phyloP scores from a whole-genome alignment of 257 asterid species.

The Leptodermis oblonga region DNA sequence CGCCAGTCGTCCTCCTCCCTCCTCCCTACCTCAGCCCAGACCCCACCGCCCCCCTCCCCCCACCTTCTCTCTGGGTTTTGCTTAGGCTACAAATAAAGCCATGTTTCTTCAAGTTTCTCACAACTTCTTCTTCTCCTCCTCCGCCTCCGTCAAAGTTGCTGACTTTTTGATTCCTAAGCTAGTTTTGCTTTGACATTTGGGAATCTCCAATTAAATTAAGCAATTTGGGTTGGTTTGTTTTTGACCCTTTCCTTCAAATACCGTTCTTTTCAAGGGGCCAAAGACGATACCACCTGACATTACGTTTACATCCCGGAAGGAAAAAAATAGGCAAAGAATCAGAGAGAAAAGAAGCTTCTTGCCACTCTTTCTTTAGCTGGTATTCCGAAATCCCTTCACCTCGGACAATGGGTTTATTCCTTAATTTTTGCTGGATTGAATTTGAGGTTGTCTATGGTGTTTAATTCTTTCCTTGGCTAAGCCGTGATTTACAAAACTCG shows the following conservation, averaged over 20 bases:
- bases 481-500: no score
- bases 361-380: conserved; percentile 19
- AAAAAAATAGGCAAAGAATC: neutral
- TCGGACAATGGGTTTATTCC: conserved; percentile 17
- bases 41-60: neutral
- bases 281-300: neutral
- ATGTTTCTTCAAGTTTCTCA: conserved; percentile 20
- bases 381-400: conserved; percentile 18
- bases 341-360: neutral
- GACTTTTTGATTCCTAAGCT: conserved; percentile 12
- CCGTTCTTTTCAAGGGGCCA: conserved; percentile 4
- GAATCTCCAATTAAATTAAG: conserved; percentile 2
- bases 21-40: neutral
- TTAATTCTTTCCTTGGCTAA: neutral
- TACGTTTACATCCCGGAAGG: neutral
- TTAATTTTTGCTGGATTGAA: conserved; percentile 8
- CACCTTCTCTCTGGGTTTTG: neutral
- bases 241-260: conserved; percentile 1
- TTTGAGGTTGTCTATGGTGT: conserved; percentile 12
- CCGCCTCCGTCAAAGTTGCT: conserved; percentile 12
- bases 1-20: conserved; percentile 12
- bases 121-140: conserved; percentile 9
- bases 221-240: conserved; percentile 1
- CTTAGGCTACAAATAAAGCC: conserved; percentile 28
- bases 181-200: conserved; percentile 7